Conservation (phyloP, 768 basidiomycete genomes). For the Suillus subaureus region DNA sequence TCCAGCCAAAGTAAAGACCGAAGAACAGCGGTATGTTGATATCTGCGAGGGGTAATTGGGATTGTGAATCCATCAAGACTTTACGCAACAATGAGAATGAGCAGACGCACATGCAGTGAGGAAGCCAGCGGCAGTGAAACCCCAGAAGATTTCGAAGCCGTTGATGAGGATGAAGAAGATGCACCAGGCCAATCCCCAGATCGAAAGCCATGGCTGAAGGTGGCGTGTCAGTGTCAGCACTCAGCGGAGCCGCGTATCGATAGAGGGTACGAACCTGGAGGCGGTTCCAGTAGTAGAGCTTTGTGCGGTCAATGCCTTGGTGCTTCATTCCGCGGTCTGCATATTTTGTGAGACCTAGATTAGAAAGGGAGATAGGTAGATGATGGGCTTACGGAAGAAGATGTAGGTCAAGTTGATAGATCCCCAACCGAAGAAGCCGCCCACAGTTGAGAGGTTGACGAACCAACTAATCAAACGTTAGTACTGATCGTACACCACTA, state of each 20-base stretch:
- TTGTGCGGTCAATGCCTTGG: constrained; percentile 66
- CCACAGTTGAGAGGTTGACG: constrained; percentile 65
- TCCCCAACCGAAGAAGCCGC: constrained; percentile 70
- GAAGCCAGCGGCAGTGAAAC: constrained; percentile 56
- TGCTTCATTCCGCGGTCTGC: constrained; percentile 66
- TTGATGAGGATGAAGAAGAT: constrained; percentile 59
- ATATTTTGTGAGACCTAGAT: not conserved
- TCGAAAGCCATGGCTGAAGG: constrained; percentile 55
- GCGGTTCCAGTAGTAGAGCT: constrained; percentile 60
- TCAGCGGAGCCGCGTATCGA: not conserved
- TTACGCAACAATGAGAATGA: not conserved
- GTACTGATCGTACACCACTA: not conserved
- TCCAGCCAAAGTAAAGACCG: constrained; percentile 27
- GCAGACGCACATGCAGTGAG: constrained; percentile 44
- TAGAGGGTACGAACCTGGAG: constrained; percentile 40
- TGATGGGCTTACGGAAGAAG: constrained; percentile 55
- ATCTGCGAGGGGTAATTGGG: constrained; percentile 27
- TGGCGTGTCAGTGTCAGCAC: constrained; percentile 22
- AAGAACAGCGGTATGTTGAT: constrained; percentile 27
- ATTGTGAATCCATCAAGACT: not conserved
- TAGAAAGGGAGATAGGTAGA: constrained; percentile 1
- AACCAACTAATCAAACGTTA: constrained; percentile 54
- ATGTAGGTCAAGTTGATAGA: constrained; percentile 73
- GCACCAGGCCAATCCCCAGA: constrained; percentile 69
- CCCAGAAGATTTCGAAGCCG: constrained; percentile 61